A percentile compares a stretch with the other conserved stretches of the same genome.
phyloP scores from a whole-genome alignment of 257 asterid genomes.

The Haberlea rhodopensis region DNA sequence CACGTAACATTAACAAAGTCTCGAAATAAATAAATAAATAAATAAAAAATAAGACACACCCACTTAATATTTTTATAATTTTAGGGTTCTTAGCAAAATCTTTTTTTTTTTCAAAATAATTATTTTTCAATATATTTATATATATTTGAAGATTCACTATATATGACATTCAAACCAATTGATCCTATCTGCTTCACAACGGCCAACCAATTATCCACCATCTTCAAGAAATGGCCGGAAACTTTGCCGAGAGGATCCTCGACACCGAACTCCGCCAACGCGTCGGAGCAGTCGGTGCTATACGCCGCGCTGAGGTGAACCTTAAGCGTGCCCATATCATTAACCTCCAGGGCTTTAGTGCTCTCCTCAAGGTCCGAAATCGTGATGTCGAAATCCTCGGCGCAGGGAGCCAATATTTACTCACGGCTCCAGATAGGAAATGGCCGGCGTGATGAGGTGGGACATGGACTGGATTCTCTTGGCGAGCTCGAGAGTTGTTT shows the following conservation, averaged over 20 bases:
- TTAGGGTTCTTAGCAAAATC: too few relatives aligned
- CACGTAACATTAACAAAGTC: too few relatives aligned
- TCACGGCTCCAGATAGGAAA: constrained; percentile 10
- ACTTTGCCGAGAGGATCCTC: constrained; percentile 15
- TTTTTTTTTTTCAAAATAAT: too few relatives aligned
- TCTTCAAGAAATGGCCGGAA: constrained; percentile 13
- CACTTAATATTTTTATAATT: too few relatives aligned
- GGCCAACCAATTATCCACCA: constrained; percentile 41
- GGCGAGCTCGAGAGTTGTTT: constrained; percentile 27
- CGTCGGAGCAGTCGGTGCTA: constrained; percentile 32
- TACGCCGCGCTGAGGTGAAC: constrained; percentile 36
- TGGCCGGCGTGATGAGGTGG: constrained; percentile 22
- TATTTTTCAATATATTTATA: too few relatives aligned
- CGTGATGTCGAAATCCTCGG: constrained; percentile 20
- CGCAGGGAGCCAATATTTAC: constrained; percentile 24
- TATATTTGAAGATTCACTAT: too few relatives aligned
- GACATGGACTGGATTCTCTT: constrained; percentile 11
- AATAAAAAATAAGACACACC: too few relatives aligned
- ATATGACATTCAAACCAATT: too few relatives aligned
- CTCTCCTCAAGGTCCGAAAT: constrained; percentile 28
- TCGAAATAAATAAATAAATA: too few relatives aligned
- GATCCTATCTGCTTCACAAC: constrained; percentile 30
- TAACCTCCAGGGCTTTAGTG: constrained; percentile 20
- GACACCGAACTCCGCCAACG: constrained; percentile 31
- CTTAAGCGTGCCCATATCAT: constrained; percentile 30